A percentile compares a stretch with the other conserved stretches of the same genome.
Evolutionary conservation across 495 filamentous ascomycete genomes (phyloP).

Genomic region (Aspergillus saccharolyticus): DNA sequence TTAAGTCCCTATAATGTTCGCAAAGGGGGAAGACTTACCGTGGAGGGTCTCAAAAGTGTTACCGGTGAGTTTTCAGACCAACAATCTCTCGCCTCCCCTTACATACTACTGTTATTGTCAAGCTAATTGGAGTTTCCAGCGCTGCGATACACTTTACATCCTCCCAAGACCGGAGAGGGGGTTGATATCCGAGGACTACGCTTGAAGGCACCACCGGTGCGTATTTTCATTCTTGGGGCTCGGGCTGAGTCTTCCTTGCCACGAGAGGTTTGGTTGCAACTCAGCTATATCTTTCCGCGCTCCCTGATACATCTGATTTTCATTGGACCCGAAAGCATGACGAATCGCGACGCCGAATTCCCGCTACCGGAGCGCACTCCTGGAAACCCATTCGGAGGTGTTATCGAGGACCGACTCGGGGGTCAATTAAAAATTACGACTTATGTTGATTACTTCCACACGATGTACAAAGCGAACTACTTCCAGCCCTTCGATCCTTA

Average conservation of each 20-base stretch:
- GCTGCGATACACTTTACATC: slow-evolving; percentile 88
- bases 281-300: slow-evolving; percentile 83
- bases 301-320: slow-evolving; percentile 74
- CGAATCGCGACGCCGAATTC: slow-evolving; percentile 82
- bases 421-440: slow-evolving; percentile 90
- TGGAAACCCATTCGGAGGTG: slow-evolving; percentile 82
- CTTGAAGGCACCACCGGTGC: slow-evolving; percentile 75
- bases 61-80: slow-evolving; percentile 62
- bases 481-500: slow-evolving; percentile 97
- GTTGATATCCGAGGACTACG: slow-evolving; percentile 71
- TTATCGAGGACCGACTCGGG: slow-evolving; percentile 83
- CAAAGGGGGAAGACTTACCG: slow-evolving; percentile 64
- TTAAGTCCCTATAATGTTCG: slow-evolving; percentile 84
- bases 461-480: slow-evolving; percentile 78
- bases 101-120: background rate
- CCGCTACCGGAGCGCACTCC: slow-evolving; percentile 80
- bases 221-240: slow-evolving; percentile 90
- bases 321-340: slow-evolving; percentile 94
- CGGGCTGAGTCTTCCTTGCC: slow-evolving; percentile 95
- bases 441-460: slow-evolving; percentile 97
- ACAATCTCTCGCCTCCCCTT: background rate
- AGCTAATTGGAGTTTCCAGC: slow-evolving; percentile 45
- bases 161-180: slow-evolving; percentile 71
- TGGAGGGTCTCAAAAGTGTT: slow-evolving; percentile 86
- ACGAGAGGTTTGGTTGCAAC: slow-evolving; percentile 87